Conservation (phyloP, 2,329 filamentous ascomycete species). For the Fusarium sp. region DNA sequence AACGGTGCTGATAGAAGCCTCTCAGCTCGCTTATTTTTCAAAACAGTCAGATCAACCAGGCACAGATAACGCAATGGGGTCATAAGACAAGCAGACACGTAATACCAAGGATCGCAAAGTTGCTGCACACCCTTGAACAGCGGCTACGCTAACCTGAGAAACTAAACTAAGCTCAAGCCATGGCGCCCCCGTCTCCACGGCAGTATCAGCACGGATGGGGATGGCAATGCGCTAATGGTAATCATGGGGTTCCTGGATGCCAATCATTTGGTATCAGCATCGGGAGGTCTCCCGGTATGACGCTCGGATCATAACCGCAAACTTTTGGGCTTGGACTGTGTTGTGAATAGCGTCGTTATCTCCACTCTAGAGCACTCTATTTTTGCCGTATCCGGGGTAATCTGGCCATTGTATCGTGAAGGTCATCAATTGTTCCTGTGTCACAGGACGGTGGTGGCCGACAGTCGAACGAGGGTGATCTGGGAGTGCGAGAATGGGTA, state of each 20-base stretch:
- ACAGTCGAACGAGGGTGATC: not conserved
- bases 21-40: not conserved
- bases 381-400: constrained; percentile 1
- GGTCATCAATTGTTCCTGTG: not conserved
- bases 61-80: constrained; percentile 5
- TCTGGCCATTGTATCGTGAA: not conserved
- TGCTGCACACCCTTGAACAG: not conserved
- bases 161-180: too few species aligned
- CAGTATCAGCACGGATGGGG: constrained; percentile 1
- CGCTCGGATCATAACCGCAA: not conserved
- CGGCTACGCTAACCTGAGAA: constrained; percentile 27
- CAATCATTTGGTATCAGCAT: not conserved
- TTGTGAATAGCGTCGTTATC: not conserved
- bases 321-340: not conserved
- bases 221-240: not conserved
- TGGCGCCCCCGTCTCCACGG: not conserved
- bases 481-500: fast-evolving
- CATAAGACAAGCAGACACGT: not conserved
- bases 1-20: not conserved
- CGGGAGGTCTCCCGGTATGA: constrained; percentile 19
- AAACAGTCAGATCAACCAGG: not conserved
- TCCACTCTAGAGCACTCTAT: not conserved
- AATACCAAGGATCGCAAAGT: constrained; percentile 3
- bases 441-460: not conserved
- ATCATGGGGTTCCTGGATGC: not conserved